Conservation (phyloP, 768 basidiomycete genomes). For the Clavulina sp. region DNA sequence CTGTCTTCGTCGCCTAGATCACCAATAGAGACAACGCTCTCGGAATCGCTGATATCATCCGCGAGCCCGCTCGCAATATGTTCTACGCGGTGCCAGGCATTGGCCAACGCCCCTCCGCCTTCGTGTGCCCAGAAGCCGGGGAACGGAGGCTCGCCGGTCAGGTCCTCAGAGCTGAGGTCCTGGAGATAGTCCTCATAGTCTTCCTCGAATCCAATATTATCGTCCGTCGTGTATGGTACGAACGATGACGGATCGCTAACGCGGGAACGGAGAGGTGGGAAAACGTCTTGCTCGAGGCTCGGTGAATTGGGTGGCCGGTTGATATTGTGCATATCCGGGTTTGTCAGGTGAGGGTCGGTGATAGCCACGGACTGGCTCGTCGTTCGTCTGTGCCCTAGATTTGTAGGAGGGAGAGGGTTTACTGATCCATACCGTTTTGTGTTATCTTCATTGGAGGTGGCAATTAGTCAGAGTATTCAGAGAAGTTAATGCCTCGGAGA, state of each 20-base stretch:
- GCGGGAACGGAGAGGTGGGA: conserved; percentile 82
- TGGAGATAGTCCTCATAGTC: conserved; percentile 93
- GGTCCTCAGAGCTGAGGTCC: conserved; percentile 37
- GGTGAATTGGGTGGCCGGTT: conserved; percentile 61
- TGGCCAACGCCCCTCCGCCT: conserved; percentile 8
- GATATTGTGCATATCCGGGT: conserved; percentile 47
- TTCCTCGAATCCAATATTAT: conserved; percentile 77
- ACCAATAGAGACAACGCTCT: conserved; percentile 80
- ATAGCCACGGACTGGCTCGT: conserved; percentile 64
- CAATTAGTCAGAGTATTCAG: background rate
- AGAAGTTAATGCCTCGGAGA: conserved; percentile 5
- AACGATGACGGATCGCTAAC: conserved; percentile 70
- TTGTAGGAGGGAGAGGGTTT: conserved; percentile 28
- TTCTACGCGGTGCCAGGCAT: conserved; percentile 71
- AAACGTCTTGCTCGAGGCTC: conserved; percentile 71
- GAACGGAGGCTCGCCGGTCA: conserved; percentile 8
- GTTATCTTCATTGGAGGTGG: conserved; percentile 41
- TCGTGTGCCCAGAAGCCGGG: conserved; percentile 9
- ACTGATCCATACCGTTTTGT: conserved; percentile 71
- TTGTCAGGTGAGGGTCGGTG: conserved; percentile 51
- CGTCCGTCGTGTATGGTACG: conserved; percentile 82
- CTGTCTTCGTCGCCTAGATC: conserved; percentile 70
- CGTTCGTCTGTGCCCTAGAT: conserved; percentile 55
- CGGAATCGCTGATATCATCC: conserved; percentile 84
- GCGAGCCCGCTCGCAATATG: conserved; percentile 63